Base-by-base conservation (phyloP, 1,139 yeast species). In the Lodderomyces jiufengensis region DNA sequence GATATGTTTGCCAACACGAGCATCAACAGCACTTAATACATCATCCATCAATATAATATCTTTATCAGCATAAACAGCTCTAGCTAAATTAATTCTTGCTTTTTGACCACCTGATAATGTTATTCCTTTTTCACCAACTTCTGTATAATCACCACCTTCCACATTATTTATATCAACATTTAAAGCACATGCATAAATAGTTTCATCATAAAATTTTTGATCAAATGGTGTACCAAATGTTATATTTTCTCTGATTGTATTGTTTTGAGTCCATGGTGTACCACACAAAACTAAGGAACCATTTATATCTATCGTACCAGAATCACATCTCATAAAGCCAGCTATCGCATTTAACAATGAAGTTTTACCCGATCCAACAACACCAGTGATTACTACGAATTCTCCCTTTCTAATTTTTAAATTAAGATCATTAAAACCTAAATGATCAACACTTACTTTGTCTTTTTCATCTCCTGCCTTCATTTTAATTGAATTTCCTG, bases 41-140 rank as follows among this genome's bases (percentile, higher is more conserved):
- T 88, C 97, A 54, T 88, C 97, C 42, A 88, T 65, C 39, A 88
- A 58, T 15, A 85, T 63, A 28, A 84, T 78, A 41, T 83, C 87
- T 20, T 49, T 53, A 39, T 76, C 66, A 28, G 83, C 78, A 56
- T 88, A 88, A 3, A 84, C 88, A 2, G 95, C 84, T 50, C 96
- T 73, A 1, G 96, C 96, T 40, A 88, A 65, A 48, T 81, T 82
- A 47, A 86, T 76, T 52, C 95, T 72, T 1, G 95, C 95, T 61
- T 88, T 88, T 57, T 88, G 97, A 29, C 97, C 97, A 41, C 97
- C 97, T 3, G 95, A 85, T 29, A 88, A 62, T 0, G 94, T 87
- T 46, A 88, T 84, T 46, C 97, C 97, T 48, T 95, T 76, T 57
- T 88, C 97, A 43, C 97, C 97, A 40, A 88, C 84, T 59, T 87